Evolutionary conservation across 306 rosid species (phyloP).

Genomic region (Castanea mollissima): DNA sequence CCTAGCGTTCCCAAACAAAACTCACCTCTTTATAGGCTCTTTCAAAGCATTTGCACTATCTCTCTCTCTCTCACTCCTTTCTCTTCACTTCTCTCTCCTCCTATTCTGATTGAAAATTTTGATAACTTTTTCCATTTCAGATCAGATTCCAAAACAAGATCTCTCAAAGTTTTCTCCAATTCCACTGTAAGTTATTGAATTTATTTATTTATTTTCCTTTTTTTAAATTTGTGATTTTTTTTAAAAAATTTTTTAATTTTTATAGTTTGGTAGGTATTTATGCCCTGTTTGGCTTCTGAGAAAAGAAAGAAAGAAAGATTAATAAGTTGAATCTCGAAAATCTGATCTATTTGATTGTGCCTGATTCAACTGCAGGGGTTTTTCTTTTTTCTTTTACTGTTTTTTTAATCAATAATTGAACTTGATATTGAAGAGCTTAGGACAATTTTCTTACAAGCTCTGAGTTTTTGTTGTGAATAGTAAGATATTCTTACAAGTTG

Average conservation of each 20-base stretch:
- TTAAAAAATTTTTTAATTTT: neutral
- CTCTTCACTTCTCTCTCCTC: neutral
- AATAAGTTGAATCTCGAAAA: neutral
- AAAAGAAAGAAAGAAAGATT: neutral
- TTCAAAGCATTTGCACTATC: neutral
- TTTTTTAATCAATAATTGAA: neutral
- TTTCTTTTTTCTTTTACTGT: neutral
- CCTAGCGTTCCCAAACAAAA: neutral
- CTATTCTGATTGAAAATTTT: neutral
- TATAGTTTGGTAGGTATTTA: conserved; percentile 2
- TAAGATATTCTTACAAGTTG: neutral
- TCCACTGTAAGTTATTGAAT: conserved; percentile 36
- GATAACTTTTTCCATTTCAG: neutral
- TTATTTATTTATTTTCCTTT: neutral
- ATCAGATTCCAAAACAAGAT: neutral
- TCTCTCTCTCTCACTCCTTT: neutral
- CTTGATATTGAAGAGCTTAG: too few species aligned
- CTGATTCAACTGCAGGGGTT: neutral
- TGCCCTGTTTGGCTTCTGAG: neutral
- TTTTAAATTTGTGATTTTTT: neutral
- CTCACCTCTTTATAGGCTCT: conserved; percentile 10
- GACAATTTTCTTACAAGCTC: too few species aligned
- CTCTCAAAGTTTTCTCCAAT: neutral
- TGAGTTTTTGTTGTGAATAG: neutral
- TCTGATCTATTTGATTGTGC: neutral